phyloP scores from a whole-genome alignment of 306 rosid genomes.

The Sechiopsis laciniata region DNA sequence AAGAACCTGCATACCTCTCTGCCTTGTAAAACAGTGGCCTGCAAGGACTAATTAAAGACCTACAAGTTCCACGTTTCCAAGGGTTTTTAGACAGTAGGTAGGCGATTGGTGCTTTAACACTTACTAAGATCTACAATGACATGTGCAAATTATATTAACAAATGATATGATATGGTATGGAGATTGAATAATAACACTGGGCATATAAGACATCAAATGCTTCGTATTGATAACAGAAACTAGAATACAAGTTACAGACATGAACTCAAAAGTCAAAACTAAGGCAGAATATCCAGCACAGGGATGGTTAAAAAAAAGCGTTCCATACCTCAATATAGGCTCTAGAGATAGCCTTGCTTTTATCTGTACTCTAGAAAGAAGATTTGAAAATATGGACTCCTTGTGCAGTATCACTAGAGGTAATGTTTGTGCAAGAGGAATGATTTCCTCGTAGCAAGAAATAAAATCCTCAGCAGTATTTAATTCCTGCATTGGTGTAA shows the following conservation, averaged over 20 bases:
- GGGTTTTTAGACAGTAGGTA: background rate
- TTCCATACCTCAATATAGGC: conserved; percentile 65
- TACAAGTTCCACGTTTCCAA: background rate
- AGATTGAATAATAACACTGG: background rate
- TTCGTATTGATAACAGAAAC: background rate
- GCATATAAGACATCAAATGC: background rate
- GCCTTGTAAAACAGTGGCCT: background rate
- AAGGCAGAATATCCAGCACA: background rate
- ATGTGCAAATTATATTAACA: background rate
- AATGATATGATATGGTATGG: conserved; percentile 7
- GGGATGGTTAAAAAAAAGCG: background rate
- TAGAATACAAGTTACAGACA: background rate
- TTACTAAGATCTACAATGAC: background rate
- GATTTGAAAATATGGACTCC: conserved; percentile 52
- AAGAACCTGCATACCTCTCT: background rate
- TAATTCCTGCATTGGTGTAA: conserved; percentile 49
- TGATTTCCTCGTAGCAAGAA: conserved; percentile 57
- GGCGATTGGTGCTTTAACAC: background rate
- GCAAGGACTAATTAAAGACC: background rate
- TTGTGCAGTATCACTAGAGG: conserved; percentile 70
- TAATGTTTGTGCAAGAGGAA: conserved; percentile 63
- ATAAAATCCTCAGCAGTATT: conserved; percentile 89
- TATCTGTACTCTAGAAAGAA: conserved; percentile 59
- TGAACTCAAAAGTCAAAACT: background rate
- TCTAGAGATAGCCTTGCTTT: conserved; percentile 81